Conservation (phyloP, 805 yeast genomes). For the Zygotorulaspora florentina region DNA sequence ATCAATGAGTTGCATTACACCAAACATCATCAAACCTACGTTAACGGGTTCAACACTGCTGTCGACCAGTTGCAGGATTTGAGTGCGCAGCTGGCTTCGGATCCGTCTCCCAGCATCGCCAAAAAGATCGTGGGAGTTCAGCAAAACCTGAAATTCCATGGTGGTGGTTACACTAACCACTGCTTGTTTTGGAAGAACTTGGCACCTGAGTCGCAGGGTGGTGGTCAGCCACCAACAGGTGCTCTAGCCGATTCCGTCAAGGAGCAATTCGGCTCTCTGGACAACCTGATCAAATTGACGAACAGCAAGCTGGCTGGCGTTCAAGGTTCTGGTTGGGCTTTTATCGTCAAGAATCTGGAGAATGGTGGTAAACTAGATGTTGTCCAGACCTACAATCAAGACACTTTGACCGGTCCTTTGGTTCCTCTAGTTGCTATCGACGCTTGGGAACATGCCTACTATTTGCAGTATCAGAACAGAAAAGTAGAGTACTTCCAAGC, state of each 20-base stretch:
- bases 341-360: constrained; percentile 74
- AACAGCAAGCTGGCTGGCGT: constrained; percentile 76
- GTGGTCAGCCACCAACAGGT: constrained; percentile 61
- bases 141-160: constrained; percentile 81
- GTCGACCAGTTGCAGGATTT: constrained; percentile 71
- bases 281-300: constrained; percentile 57
- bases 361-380: constrained; percentile 68
- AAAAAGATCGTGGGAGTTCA: constrained; percentile 49
- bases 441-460: constrained; percentile 97
- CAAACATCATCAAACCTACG: constrained; percentile 91
- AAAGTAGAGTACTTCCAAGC: constrained; percentile 91
- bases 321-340: constrained; percentile 97
- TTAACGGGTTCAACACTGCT: constrained; percentile 76
- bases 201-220: constrained; percentile 70
- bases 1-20: constrained; percentile 84
- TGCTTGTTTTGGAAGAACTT: constrained; percentile 82
- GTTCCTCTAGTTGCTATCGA: constrained; percentile 83
- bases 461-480: constrained; percentile 87
- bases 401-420: constrained; percentile 67
- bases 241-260: constrained; percentile 55
- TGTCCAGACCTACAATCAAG: constrained; percentile 81
- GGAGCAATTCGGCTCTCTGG: constrained; percentile 68
- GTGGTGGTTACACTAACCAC: constrained; percentile 90
- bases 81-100: constrained; percentile 50
- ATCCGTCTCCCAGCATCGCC: constrained; percentile 39